Evolutionary conservation across 140 eudicot species (phyloP), one percentile per base, ranked within the genome.

Genomic region (Anethum foeniculum): DNA sequence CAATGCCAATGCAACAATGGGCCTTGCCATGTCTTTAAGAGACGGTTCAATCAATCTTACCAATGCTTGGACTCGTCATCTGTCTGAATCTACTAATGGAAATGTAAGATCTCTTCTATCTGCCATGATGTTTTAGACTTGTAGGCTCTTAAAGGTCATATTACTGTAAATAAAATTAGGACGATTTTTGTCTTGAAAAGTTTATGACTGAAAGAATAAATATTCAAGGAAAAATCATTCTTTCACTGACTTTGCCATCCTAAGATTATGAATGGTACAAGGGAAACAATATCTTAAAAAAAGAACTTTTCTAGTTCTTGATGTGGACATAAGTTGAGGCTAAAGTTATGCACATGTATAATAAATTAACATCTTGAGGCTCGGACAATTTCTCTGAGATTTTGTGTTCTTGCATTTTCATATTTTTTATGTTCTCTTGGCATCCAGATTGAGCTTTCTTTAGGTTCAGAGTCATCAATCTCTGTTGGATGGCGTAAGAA

Each of bases 401-500:
- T 16, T 51, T 77, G 78, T 12, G 64, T 80, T 76, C 32, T 32
- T 65, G 69, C 65, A 11, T 49, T 64, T 56, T 67, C 79, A 11
- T 28, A 23, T 46, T 12, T 60, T 41, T 44, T 76, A 75, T 16
- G 38, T 34, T 75, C 79, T 75, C 64, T 7, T n/a, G 18, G 62
- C 49, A 25, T 83, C 41, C 93, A 95, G 99, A 95, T 95, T 78
- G 95, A 90, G 79, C 89, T 95, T 77, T 79, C 81, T 84, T 86
- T 95, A 82, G 99, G 97, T 18, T 44, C 90, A 47, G 99, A 95
- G 69, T 88, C 97, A 16, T 89, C 91, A 39, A 76, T 95, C 81
- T 89, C 92, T 84, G 97, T 95, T 87, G 99, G 99, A 77, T 95
- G 99, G 99, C 89, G 89, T 85, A 95, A 84, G 83, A 92, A 92